Evolutionary conservation across 805 yeast genomes (phyloP), one percentile per base, ranked within the genome.

Genomic region (Saturnispora galanensis): DNA sequence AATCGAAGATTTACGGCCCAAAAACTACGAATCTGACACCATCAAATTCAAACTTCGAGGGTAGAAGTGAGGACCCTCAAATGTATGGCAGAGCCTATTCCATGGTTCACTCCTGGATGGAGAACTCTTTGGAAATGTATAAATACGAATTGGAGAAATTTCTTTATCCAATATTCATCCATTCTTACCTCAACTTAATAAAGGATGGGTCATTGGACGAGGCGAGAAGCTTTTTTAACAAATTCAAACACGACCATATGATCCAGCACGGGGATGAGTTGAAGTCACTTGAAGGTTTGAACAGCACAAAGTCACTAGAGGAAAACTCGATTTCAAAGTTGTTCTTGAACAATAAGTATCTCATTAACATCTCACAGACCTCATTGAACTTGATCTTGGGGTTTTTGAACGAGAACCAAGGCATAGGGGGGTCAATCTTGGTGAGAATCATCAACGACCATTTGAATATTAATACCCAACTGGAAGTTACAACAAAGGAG

Each of bases 121-220:
- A 87, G 53, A 73, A 86, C 13, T 87, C 96, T 0, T 70, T 93
- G 54, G 98, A 90, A 61, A 73, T 93, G 64, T 93, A 93, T 64
- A 83, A 77, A 63, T 88, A 94, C 13, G 97, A 93, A 62, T 70
- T 93, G 48, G 75, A 81, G 46, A 76, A 93, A 51, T 74, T 90
- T 36, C 66, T 90, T 53, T 93, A 84, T 60, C 99, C 99, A 5
- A 71, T 93, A n/a, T 93, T 89, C 63, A 82, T 90, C 42, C 95
- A 90, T 62, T 77, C 87, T 55, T 93, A 77, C 59, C 68, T 93
- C 49, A 90, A 87, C 54, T 70, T 93, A 46, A 77, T 90, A 16
- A 67, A 76, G 37, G 81, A 84, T 55, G 74, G 77, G 47, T 73
- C 70, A 52, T 64, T 75, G 6, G 60, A 67, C 15, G 73, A 76